A percentile compares a stretch with the other conserved stretches of the same genome.
These are phyloP conservation scores for Brassica incana DNA, from an alignment of 345 rosid species.

Conservation along the genomic window DNA sequence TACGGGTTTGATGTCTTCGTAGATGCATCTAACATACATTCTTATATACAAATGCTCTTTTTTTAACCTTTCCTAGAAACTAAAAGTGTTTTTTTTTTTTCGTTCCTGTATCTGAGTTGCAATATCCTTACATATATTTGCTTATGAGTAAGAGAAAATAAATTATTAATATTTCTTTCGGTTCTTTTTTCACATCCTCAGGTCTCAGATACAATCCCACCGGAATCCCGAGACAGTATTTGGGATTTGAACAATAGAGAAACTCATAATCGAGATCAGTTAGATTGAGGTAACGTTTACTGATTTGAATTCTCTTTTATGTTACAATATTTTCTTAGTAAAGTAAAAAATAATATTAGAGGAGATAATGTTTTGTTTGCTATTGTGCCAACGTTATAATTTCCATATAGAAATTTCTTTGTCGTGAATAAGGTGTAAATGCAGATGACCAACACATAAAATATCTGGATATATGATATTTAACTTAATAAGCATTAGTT, in stretches of 20 bases:
- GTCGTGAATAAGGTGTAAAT: background rate
- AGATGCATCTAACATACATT: too few relatives aligned
- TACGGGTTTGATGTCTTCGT: too few relatives aligned
- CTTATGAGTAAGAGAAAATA: background rate
- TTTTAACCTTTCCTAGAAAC: background rate
- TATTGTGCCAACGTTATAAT: background rate
- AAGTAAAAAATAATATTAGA: too few relatives aligned
- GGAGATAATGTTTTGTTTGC: background rate
- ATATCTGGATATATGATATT: background rate
- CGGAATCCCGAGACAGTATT: conserved; percentile 1
- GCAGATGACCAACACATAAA: background rate
- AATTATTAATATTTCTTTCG: background rate
- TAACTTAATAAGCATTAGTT: background rate
- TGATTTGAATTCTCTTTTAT: too few relatives aligned
- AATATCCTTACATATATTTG: background rate
- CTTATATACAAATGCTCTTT: background rate
- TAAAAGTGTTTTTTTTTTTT: background rate
- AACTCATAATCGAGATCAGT: conserved; percentile 10
- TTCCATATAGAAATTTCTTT: background rate
- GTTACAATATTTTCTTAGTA: too few relatives aligned
- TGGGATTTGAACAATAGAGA: conserved; percentile 23
- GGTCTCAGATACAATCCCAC: conserved; percentile 17
- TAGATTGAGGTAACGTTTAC: conserved; percentile 14
- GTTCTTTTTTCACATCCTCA: conserved; percentile 24
- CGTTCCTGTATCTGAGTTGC: background rate